phyloP scores from a whole-genome alignment of 169 alveolate species.

The Cryptosporidium parvum region DNA sequence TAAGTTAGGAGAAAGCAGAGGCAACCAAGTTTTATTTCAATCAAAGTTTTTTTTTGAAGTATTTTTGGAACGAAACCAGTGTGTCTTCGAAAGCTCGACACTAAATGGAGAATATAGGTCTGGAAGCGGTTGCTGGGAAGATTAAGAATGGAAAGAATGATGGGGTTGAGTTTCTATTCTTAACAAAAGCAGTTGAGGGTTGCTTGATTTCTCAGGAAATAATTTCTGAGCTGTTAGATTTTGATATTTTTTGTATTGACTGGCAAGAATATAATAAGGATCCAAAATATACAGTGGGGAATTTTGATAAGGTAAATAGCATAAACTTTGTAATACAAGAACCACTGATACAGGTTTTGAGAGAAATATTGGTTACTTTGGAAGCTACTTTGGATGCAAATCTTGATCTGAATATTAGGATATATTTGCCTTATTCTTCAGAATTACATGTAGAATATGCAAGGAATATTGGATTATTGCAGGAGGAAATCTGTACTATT shows the following conservation, averaged over 20 bases:
- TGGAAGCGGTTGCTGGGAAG: background rate
- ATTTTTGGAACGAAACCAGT: background rate
- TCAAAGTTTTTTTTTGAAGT: background rate
- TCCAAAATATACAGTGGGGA: constrained; percentile 1
- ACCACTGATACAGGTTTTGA: constrained; percentile 30
- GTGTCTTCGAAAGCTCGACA: background rate
- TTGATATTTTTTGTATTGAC: constrained; percentile 19
- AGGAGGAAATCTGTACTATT: background rate
- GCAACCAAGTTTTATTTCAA: background rate
- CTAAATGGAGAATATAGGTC: background rate
- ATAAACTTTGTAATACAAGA: constrained; percentile 37
- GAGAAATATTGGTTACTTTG: background rate
- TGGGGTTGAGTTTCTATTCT: constrained; percentile 14
- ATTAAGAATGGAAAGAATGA: background rate
- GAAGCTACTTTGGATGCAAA: background rate
- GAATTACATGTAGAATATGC: constrained; percentile 42
- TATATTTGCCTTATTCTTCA: constrained; percentile 39
- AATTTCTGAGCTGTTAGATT: constrained; percentile 13
- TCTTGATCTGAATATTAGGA: background rate
- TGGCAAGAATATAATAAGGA: constrained; percentile 18
- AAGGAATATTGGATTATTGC: constrained; percentile 3
- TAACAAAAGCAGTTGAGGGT: constrained; percentile 9
- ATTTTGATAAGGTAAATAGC: constrained; percentile 15
- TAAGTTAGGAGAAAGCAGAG: background rate
- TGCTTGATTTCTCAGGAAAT: constrained; percentile 12